Conservation (phyloP, 1,139 yeast genomes). For the Magnusiomyces clavatus region DNA sequence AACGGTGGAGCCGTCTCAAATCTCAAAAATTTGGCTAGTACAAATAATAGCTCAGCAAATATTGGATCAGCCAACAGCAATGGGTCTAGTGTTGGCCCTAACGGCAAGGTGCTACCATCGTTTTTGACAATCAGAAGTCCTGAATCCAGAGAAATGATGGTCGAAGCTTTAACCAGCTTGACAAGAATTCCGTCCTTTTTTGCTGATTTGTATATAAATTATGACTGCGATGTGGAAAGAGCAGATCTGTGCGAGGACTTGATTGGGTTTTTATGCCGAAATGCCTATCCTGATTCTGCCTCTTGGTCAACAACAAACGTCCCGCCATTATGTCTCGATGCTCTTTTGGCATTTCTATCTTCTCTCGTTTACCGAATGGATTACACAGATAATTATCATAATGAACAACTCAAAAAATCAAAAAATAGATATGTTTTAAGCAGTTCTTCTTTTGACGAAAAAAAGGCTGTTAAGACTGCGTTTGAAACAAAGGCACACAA, state of each 20-base stretch:
- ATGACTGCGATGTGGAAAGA: slow-evolving; percentile 87
- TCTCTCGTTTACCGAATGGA: slow-evolving; percentile 55
- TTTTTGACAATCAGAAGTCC: slow-evolving; percentile 27
- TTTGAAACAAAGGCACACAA: slow-evolving; percentile 46
- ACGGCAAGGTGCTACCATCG: slow-evolving; percentile 5
- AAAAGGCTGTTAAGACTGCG: slow-evolving; percentile 18
- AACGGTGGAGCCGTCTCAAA: not conserved
- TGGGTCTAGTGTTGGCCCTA: not conserved
- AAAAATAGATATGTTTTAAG: too few relatives aligned
- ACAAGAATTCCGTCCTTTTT: slow-evolving; percentile 74
- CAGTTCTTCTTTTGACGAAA: slow-evolving; percentile 11
- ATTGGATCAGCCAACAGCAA: too few relatives aligned
- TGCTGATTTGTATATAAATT: slow-evolving; percentile 67
- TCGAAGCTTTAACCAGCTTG: slow-evolving; percentile 75
- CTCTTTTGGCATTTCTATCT: slow-evolving; percentile 62
- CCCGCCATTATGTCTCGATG: slow-evolving; percentile 91
- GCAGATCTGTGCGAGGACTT: slow-evolving; percentile 68
- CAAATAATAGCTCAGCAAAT: not conserved
- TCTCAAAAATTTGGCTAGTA: not conserved
- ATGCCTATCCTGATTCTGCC: slow-evolving; percentile 78
- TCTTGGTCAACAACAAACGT: slow-evolving; percentile 70
- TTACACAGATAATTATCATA: not conserved
- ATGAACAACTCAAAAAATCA: not conserved
- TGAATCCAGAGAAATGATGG: slow-evolving; percentile 65
- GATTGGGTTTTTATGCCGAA: slow-evolving; percentile 61